Evolutionary conservation across 768 basidiomycete species (phyloP), one percentile per base, ranked within the genome.

Genomic region (Hortiboletus flavorubellus): DNA sequence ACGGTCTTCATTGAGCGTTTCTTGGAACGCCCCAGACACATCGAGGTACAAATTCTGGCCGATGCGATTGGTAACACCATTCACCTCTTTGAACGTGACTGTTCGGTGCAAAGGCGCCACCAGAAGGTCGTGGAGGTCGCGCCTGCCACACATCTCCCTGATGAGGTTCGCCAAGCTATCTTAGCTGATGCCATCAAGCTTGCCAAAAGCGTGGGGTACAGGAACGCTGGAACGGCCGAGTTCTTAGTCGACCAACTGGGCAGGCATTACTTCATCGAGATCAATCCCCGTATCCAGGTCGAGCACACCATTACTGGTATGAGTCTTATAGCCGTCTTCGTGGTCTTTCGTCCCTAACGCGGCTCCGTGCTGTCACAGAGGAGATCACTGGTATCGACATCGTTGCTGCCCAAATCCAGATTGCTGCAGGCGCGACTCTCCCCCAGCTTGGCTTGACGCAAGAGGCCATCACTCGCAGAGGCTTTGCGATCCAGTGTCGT

Each of bases 101-200:
- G 97, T 70, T 98, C 97, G 31, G 97, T 99, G 11, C 97, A 99
- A 72, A 79, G 97, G 57, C 81, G 97, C 56, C 97, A 99, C 75
- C 97, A 99, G 71, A 99, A 98, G 74, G 96, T 99, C 56, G 97
- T 98, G 59, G 97, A 98, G 73, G 95, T 97, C 46, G 97, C 97
- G 0, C 97, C 97, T 29, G 96, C 97, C 26, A 93, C 89, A 26
- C 91, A 96, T 69, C 82, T 98, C 41, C 86, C 90, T 33, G 95
- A 98, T 54, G 89, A 94, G 64, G 78, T 95, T 53, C 85, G 96
- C 45, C 87, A 92, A 65, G 89, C 88, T 21, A 94, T 99, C 67
- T 76, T 94, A 49, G 64, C 72, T 34, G 96, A 98, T 70, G 97
- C 97, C 10, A 92, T 98, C 76, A 98, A 89, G 76, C 80, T 98